Evolutionary conservation across 768 basidiomycete genomes (phyloP).

Genomic region (Tulasnella sp.): DNA sequence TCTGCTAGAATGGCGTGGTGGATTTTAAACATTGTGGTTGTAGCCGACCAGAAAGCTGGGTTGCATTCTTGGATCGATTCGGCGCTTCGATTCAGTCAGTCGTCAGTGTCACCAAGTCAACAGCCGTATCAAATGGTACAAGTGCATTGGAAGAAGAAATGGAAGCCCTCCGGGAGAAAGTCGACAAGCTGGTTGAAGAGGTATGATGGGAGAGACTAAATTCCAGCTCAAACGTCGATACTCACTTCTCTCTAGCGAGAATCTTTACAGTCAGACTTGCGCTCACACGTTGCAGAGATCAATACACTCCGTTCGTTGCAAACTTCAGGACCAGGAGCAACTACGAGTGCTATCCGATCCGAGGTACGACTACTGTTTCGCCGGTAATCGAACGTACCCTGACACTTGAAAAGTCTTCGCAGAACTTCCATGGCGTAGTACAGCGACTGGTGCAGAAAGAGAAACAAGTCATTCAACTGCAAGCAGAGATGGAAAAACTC

Average conservation of each 20-base stretch:
- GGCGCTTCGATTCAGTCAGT: slow-evolving; percentile 58
- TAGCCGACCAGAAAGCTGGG: slow-evolving; percentile 62
- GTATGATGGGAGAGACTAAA: slow-evolving; percentile 37
- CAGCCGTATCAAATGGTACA: slow-evolving; percentile 41
- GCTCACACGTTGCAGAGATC: slow-evolving; percentile 62
- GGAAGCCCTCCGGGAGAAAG: slow-evolving; percentile 52
- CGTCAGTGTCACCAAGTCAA: slow-evolving; percentile 61
- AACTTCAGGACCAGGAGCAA: slow-evolving; percentile 35
- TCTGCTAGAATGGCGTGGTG: neutral
- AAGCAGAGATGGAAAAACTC: slow-evolving; percentile 62
- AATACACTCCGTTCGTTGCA: slow-evolving; percentile 59
- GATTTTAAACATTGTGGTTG: slow-evolving; percentile 27
- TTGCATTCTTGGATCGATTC: slow-evolving; percentile 56
- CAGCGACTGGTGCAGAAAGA: slow-evolving; percentile 81
- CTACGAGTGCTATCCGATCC: slow-evolving; percentile 25
- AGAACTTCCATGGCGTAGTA: slow-evolving; percentile 69
- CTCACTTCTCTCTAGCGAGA: neutral
- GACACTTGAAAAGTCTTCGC: slow-evolving; percentile 28
- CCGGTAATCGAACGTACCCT: neutral
- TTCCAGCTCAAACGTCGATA: neutral
- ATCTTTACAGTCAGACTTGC: slow-evolving; percentile 35
- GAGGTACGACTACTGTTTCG: neutral
- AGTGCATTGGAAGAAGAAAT: slow-evolving; percentile 57
- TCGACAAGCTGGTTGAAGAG: slow-evolving; percentile 65
- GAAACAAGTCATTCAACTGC: slow-evolving; percentile 71